phyloP scores from a whole-genome alignment of 305 asterid genomes.

The Galium porrigens region DNA sequence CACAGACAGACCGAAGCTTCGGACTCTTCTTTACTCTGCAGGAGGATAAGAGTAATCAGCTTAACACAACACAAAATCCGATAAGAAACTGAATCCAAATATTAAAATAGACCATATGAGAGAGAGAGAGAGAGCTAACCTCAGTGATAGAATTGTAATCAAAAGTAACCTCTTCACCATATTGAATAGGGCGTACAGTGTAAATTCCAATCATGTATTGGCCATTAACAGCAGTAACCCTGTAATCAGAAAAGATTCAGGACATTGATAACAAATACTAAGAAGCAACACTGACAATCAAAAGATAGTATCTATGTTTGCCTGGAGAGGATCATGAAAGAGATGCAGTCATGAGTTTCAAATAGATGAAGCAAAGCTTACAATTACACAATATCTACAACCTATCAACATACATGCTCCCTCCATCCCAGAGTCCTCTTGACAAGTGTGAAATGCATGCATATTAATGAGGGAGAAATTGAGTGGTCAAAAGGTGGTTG shows the following conservation, averaged over 20 bases:
- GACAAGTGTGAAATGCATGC: no score
- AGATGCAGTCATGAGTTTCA: no score
- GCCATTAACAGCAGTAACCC: slow-evolving; percentile 98
- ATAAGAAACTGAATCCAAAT: slow-evolving; percentile 5
- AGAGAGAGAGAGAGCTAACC: slow-evolving; percentile 35
- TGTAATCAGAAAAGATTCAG: slow-evolving; percentile 23
- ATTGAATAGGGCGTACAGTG: slow-evolving; percentile 76
- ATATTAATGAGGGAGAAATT: no score
- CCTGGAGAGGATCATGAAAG: neutral
- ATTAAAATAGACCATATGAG: neutral
- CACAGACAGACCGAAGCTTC: slow-evolving; percentile 98
- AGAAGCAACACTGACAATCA: slow-evolving; percentile 37
- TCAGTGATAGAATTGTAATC: slow-evolving; percentile 97
- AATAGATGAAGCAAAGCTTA: no score
- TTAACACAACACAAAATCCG: slow-evolving; percentile 4
- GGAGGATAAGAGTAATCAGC: slow-evolving; percentile 13
- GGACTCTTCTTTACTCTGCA: slow-evolving; percentile 96
- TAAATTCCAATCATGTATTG: slow-evolving; percentile 96
- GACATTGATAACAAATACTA: slow-evolving; percentile 16
- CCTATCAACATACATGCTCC: neutral
- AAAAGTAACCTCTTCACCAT: slow-evolving; percentile 91
- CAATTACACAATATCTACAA: neutral
- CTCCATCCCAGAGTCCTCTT: no score
- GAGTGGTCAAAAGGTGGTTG: no score
- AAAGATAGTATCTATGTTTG: neutral